phyloP scores from a whole-genome alignment of 116 monocot genomes.

The Phalaenopsis hybrid region DNA sequence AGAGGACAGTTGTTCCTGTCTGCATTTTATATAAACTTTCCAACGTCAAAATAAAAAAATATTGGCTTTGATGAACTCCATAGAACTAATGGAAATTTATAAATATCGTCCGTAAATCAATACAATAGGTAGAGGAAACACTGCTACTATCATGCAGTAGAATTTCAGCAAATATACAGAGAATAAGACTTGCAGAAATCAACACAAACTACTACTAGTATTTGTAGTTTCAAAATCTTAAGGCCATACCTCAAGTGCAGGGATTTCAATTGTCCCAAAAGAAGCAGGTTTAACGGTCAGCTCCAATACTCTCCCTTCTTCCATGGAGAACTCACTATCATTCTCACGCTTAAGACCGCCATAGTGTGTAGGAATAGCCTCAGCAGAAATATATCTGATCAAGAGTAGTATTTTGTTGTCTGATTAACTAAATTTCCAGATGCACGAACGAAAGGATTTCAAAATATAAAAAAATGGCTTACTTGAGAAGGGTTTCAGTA shows the following conservation, averaged over 20 bases:
- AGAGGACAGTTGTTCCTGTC: conserved; percentile 51
- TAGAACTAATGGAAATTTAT: too few species aligned
- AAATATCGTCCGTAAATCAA: too few species aligned
- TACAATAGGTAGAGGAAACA: too few species aligned
- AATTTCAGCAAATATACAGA: too few species aligned
- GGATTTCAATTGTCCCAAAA: conserved; percentile 49
- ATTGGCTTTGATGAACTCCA: neutral
- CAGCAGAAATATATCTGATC: conserved; percentile 44
- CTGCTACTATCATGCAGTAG: too few species aligned
- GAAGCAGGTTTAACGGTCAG: conserved; percentile 44
- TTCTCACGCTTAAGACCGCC: conserved; percentile 60
- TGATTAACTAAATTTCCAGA: neutral
- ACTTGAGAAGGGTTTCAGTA: conserved; percentile 65
- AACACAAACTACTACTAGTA: too few species aligned
- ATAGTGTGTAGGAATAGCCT: conserved; percentile 55
- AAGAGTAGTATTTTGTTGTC: neutral
- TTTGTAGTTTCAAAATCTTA: too few species aligned
- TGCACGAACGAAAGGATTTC: neutral
- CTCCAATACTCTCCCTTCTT: conserved; percentile 28
- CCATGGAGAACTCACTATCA: conserved; percentile 35
- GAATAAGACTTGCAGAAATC: too few species aligned
- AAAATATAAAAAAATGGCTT: neutral
- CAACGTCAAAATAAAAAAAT: neutral
- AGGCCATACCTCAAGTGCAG: conserved; percentile 39
- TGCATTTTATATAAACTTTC: conserved; percentile 13